Conservation (phyloP, 306 rosid species). For the Quercus agrifolia region DNA sequence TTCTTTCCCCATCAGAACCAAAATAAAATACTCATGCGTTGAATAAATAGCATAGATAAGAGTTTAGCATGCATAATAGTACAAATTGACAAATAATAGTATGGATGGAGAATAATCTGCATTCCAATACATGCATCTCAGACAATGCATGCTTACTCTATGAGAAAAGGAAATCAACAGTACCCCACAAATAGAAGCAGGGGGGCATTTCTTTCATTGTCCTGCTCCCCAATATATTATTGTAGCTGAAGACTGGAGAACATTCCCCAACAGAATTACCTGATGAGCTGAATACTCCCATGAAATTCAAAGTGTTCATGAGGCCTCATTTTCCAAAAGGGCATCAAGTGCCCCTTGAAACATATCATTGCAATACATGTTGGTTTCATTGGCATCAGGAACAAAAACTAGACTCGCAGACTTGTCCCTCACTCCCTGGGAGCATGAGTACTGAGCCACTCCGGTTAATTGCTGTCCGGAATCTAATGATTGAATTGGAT, state of each 20-base stretch:
- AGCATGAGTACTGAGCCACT: conserved; percentile 15
- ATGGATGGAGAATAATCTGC: neutral
- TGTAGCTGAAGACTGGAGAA: neutral
- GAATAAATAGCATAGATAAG: neutral
- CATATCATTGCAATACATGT: conserved; percentile 4
- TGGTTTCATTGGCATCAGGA: conserved; percentile 6
- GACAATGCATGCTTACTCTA: neutral
- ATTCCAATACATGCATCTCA: neutral
- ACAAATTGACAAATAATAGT: neutral
- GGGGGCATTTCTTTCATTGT: conserved; percentile 4
- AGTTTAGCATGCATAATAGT: neutral
- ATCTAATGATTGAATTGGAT: conserved; percentile 26
- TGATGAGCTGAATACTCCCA: conserved; percentile 26
- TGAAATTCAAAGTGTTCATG: conserved; percentile 29
- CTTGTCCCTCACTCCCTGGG: conserved; percentile 21
- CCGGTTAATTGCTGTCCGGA: conserved; percentile 12
- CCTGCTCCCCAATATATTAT: neutral
- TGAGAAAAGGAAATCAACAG: neutral
- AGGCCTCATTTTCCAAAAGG: conserved; percentile 29
- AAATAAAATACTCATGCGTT: neutral
- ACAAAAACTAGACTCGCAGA: conserved; percentile 6
- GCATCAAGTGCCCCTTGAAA: conserved; percentile 27
- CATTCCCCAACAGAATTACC: neutral
- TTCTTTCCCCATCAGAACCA: neutral
- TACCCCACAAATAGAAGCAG: neutral